Conservation (phyloP, 139 green algal genomes). For the Coccomyxa sp. region DNA sequence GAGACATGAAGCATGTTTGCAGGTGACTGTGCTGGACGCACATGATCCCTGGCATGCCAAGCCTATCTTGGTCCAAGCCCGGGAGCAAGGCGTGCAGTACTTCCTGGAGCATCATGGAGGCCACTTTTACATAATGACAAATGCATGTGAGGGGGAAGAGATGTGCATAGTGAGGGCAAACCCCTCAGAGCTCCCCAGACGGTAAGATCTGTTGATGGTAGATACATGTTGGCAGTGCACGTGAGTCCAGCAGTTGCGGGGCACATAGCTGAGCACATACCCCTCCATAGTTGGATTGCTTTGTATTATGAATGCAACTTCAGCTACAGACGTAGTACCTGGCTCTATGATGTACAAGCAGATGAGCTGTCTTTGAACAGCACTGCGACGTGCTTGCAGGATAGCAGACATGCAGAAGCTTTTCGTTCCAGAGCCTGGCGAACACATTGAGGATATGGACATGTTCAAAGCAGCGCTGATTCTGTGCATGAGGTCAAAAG, state of each 20-base stretch:
- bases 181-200: no score
- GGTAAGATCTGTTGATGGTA: no score
- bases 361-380: background rate
- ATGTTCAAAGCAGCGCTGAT: constrained; percentile 37
- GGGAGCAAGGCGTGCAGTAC: constrained; percentile 57
- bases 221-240: no score
- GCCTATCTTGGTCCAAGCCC: constrained; percentile 30
- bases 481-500: constrained; percentile 34
- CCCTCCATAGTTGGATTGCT: background rate
- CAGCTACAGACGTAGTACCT: no score
- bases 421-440: constrained; percentile 9
- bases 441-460: constrained; percentile 57
- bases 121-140: constrained; percentile 20
- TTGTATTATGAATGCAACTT: background rate
- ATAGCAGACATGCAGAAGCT: constrained; percentile 30
- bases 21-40: constrained; percentile 54
- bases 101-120: constrained; percentile 63
- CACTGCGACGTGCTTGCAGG: background rate
- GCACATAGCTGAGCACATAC: background rate
- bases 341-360: background rate
- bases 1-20: background rate
- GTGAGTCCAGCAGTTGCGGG: background rate
- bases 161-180: background rate
- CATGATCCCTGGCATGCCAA: background rate
- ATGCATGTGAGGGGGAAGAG: background rate